phyloP scores from a whole-genome alignment of 352 stramenopile genomes.

The Aphanomyces cochlioides region DNA sequence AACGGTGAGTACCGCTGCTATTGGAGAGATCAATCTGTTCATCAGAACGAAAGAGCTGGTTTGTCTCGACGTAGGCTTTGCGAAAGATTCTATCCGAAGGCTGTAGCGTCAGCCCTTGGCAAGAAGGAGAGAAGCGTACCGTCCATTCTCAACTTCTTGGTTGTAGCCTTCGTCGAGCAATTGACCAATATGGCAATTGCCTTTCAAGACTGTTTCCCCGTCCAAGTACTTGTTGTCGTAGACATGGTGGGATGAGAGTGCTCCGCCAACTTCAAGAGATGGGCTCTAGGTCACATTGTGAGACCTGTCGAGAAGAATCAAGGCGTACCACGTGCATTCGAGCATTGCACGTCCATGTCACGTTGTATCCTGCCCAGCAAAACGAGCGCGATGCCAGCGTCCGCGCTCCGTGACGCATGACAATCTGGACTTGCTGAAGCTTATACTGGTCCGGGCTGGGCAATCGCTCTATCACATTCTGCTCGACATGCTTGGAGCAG shows the following conservation, averaged over 20 bases:
- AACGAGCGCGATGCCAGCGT: slow-evolving; percentile 1
- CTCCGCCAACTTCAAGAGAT: neutral
- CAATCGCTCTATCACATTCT: slow-evolving; percentile 10
- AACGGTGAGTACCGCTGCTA: neutral
- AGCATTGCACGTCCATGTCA: slow-evolving; percentile 23
- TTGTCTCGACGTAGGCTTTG: slow-evolving; percentile 14
- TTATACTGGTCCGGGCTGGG: slow-evolving; percentile 9
- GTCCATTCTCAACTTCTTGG: slow-evolving; percentile 8
- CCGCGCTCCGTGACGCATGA: slow-evolving; percentile 20
- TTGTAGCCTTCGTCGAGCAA: slow-evolving; percentile 25
- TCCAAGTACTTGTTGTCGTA: slow-evolving; percentile 14
- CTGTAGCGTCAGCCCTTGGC: neutral
- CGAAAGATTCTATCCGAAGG: neutral
- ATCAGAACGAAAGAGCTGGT: neutral
- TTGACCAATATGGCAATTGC: slow-evolving; percentile 21
- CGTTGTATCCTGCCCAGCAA: slow-evolving; percentile 26
- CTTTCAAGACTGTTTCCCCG: slow-evolving; percentile 17
- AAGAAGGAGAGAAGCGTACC: neutral
- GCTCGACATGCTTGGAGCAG: slow-evolving; percentile 27
- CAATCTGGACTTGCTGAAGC: slow-evolving; percentile 20
- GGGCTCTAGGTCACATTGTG: neutral
- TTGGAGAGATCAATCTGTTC: slow-evolving; percentile 4
- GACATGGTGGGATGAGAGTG: neutral
- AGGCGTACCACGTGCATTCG: slow-evolving; percentile 7
- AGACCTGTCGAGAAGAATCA: neutral